A percentile compares a stretch with the other conserved stretches of the same genome.
These are phyloP conservation scores for Annulohypoxylon nitens DNA, from an alignment of 495 filamentous ascomycete species.

Conservation along the genomic window DNA sequence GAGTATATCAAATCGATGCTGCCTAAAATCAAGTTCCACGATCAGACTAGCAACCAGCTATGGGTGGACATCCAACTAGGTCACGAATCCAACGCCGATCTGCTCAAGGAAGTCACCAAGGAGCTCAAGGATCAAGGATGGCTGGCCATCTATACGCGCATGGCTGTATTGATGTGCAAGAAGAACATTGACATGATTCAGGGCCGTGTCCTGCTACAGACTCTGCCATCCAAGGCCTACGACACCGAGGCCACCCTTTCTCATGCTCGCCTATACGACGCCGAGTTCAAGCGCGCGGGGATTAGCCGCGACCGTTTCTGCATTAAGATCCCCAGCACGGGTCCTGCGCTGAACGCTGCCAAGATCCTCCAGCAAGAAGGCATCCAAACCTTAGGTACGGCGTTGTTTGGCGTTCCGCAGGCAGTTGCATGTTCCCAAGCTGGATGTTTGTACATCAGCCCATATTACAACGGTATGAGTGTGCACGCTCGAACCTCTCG, in stretches of 20 bases:
- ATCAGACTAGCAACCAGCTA: slow-evolving; percentile 62
- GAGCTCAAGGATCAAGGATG: slow-evolving; percentile 59
- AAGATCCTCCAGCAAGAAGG: slow-evolving; percentile 49
- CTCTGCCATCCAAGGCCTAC: slow-evolving; percentile 56
- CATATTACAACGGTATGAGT: slow-evolving; percentile 53
- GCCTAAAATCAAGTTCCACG: slow-evolving; percentile 56
- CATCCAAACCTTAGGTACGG: slow-evolving; percentile 47
- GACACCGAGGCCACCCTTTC: slow-evolving; percentile 53
- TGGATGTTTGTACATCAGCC: slow-evolving; percentile 48
- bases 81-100: slow-evolving; percentile 53
- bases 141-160: slow-evolving; percentile 58
- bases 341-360: slow-evolving; percentile 49
- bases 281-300: slow-evolving; percentile 55
- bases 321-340: slow-evolving; percentile 51
- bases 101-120: slow-evolving; percentile 51
- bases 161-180: slow-evolving; percentile 60
- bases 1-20: slow-evolving; percentile 59
- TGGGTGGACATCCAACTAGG: slow-evolving; percentile 57
- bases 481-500: slow-evolving; percentile 3
- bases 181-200: slow-evolving; percentile 57
- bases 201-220: slow-evolving; percentile 58
- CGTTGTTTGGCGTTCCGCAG: slow-evolving; percentile 49
- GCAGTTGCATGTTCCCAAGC: slow-evolving; percentile 49
- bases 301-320: slow-evolving; percentile 55
- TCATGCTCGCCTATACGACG: slow-evolving; percentile 57